phyloP scores from a whole-genome alignment of 352 stramenopile genomes.

The Globisporangium cederbergense region DNA sequence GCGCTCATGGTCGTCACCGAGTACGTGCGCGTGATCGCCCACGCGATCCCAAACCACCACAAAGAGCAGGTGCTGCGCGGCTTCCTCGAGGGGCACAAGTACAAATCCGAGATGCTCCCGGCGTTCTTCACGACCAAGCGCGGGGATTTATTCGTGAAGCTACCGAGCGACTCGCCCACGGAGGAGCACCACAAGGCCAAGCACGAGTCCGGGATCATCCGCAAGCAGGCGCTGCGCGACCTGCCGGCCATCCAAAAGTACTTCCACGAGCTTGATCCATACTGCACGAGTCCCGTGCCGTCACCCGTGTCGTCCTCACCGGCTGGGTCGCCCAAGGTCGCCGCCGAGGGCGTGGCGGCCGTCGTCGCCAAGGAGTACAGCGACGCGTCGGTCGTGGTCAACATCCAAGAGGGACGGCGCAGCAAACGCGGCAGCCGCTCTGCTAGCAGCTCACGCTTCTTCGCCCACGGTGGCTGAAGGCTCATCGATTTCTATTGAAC shows the following conservation, averaged over 20 bases:
- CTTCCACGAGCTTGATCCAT: slow-evolving; percentile 11
- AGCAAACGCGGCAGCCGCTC: neutral
- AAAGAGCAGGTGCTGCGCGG: slow-evolving; percentile 16
- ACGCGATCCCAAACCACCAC: slow-evolving; percentile 14
- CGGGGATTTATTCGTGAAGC: slow-evolving; percentile 17
- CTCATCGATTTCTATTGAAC: too few relatives aligned
- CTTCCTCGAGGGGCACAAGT: slow-evolving; percentile 13
- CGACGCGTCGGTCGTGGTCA: slow-evolving; percentile 6
- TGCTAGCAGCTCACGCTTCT: neutral
- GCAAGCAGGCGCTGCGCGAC: slow-evolving; percentile 1
- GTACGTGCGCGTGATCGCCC: slow-evolving; percentile 10
- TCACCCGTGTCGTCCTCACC: slow-evolving; percentile 3
- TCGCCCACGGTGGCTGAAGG: neutral
- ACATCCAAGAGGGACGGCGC: slow-evolving; percentile 15
- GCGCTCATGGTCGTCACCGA: slow-evolving; percentile 5
- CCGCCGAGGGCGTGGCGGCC: neutral
- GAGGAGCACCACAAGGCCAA: slow-evolving; percentile 5
- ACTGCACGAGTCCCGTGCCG: neutral
- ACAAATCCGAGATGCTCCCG: slow-evolving; percentile 5
- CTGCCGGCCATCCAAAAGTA: too few relatives aligned
- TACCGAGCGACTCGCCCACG: slow-evolving; percentile 18
- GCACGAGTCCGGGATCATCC: slow-evolving; percentile 7
- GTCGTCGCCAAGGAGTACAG: slow-evolving; percentile 9
- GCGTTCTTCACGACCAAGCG: slow-evolving; percentile 11
- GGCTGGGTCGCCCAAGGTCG: neutral